phyloP scores from a whole-genome alignment of 208 protist species.

The Acanthamoeba healyi region DNA sequence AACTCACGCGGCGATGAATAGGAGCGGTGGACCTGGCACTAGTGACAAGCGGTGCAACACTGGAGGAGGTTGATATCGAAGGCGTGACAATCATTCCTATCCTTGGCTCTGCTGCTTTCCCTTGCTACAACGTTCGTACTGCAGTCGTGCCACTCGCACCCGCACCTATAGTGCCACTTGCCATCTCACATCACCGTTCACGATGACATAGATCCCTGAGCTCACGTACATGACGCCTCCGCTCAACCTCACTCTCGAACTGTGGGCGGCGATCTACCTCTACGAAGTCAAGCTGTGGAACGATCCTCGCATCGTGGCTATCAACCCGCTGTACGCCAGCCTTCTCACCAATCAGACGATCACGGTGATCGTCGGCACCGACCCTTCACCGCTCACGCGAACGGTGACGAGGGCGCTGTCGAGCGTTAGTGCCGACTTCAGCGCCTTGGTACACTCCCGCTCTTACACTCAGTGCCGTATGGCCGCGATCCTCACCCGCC shows the following conservation, averaged over 20 bases:
- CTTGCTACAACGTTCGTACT: neutral
- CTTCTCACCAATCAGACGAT: neutral
- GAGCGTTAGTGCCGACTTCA: neutral
- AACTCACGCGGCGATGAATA: accelerated
- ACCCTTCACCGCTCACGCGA: neutral
- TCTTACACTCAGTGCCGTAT: neutral
- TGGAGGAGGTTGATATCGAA: neutral
- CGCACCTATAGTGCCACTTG: neutral
- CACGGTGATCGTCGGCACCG: neutral
- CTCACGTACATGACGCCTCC: neutral
- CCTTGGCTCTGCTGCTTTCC: neutral
- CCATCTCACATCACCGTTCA: no score
- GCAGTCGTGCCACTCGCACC: neutral
- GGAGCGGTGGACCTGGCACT: no score
- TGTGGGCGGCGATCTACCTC: conserved; percentile 11
- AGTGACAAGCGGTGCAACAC: neutral
- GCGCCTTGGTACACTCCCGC: neutral
- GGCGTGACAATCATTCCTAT: neutral
- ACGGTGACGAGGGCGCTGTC: neutral
- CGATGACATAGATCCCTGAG: neutral
- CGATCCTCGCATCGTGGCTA: conserved; percentile 4
- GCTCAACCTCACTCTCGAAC: neutral
- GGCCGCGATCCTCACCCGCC: no score
- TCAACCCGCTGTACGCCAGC: neutral
- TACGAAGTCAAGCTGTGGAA: neutral